Base-by-base conservation (phyloP, 805 yeast genomes). In the Lipomyces kockii region DNA sequence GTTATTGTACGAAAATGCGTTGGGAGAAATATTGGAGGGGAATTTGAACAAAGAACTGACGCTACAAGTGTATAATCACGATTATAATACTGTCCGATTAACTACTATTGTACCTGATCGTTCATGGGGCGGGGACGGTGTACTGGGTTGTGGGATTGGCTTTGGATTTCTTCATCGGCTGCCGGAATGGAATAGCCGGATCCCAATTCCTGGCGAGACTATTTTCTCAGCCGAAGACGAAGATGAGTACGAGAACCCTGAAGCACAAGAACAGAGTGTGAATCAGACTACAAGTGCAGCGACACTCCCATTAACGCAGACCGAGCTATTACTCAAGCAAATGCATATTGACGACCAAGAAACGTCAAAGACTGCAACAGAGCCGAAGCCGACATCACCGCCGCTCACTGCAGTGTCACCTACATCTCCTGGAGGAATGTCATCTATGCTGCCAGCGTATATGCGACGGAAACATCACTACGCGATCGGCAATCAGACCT, bases 101-200 rank as follows among this genome's bases (percentile, higher is more conserved):
- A 93, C 94, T 2, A 87, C 90, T 0, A 91, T 93, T n/a, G 81
- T 85, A 63, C 89, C 91, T 2, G 80, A 84, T n/a, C 83, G 84
- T n/a, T 77, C 80, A 20, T 90, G 95, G 92, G 91, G 92, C n/a
- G 92, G 93, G 17, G 84, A 81, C 71, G 97, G 97, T 0, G 81
- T 92, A 49, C 79, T 94, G 49, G 99, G 99, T 1, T 92, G 97
- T 79, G 97, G 93, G 71, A 96, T 94, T 22, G 98, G 98, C 0
- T 93, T 92, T 74, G 99, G 99, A 0, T 83, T 90, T 61, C 80
- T 94, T 61, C 98, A 94, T 76, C 81, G 57, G 39, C 53, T 69
- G 9, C 72, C 72, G 3, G 64, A 51, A n/a, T 69, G 63, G 52
- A 58, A 54, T 46, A 52, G 27, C 2, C 22, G 60, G n/a, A 25